phyloP scores from a whole-genome alignment of 805 yeast genomes.

The Suhomyces pyralidae region DNA sequence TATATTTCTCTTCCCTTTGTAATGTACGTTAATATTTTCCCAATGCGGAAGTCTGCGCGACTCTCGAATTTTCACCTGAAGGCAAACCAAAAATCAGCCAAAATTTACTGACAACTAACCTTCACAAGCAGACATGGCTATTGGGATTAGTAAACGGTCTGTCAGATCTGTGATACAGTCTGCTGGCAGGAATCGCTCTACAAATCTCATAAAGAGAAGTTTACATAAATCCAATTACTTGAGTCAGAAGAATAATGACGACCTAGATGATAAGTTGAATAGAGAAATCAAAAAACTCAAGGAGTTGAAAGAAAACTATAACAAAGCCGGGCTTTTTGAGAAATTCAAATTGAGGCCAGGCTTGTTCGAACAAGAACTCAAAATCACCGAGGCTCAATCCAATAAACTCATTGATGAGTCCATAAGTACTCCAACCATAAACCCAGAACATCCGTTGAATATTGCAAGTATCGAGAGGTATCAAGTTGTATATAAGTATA shows the following conservation, averaged over 20 bases:
- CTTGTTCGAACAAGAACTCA: constrained; percentile 21
- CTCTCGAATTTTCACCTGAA: constrained; percentile 5
- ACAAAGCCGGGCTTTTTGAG: constrained; percentile 23
- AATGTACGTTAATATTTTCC: constrained; percentile 1
- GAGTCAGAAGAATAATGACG: constrained; percentile 1
- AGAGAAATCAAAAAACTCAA: constrained; percentile 22
- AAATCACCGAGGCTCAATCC: constrained; percentile 19
- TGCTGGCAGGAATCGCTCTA: neutral
- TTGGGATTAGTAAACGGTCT: constrained; percentile 3
- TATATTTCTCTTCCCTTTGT: neutral
- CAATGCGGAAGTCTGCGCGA: constrained; percentile 8
- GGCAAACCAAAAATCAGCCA: constrained; percentile 7
- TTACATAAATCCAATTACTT: constrained; percentile 3
- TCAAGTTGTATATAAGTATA: constrained; percentile 15
- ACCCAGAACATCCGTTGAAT: constrained; percentile 20
- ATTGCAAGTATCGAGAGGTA: constrained; percentile 13
- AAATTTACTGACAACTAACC: neutral
- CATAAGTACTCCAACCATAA: constrained; percentile 15
- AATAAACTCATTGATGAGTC: constrained; percentile 11
- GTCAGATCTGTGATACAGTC: constrained; percentile 4
- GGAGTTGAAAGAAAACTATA: constrained; percentile 20
- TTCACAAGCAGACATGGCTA: neutral
- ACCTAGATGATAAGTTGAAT: constrained; percentile 10
- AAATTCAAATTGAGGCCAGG: constrained; percentile 20
- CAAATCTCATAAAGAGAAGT: neutral